Conservation (phyloP, 257 asterid species). For the Solanum piurae region DNA sequence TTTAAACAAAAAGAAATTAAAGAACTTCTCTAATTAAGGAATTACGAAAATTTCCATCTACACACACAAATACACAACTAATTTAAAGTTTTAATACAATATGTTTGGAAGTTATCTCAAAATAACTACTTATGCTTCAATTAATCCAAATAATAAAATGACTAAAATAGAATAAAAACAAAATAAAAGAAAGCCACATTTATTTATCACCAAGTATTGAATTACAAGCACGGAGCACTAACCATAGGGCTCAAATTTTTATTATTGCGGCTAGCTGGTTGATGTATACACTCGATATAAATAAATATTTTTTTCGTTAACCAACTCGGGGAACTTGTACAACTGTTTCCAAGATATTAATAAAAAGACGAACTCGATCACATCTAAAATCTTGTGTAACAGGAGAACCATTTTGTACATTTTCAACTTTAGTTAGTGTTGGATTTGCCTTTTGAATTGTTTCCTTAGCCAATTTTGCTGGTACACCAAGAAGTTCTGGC, state of each 20-base stretch:
- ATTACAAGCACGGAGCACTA: background rate
- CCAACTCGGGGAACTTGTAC: background rate
- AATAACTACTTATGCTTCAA: background rate
- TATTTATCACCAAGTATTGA: background rate
- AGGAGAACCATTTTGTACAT: background rate
- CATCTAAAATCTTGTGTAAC: background rate
- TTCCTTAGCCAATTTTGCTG: background rate
- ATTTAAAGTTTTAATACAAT: background rate
- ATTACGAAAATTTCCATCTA: too few relatives aligned
- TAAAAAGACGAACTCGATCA: background rate
- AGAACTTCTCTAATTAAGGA: background rate
- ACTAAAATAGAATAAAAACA: background rate
- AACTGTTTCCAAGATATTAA: background rate
- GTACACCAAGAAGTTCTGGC: background rate
- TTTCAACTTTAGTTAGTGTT: background rate
- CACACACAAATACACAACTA: background rate
- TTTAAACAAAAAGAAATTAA: background rate
- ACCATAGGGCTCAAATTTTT: background rate
- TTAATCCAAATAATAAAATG: background rate
- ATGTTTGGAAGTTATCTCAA: background rate
- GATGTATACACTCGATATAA: background rate
- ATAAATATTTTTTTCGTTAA: background rate
- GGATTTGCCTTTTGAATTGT: background rate
- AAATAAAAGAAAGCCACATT: background rate
- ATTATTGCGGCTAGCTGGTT: background rate